Percentiles rank a stretch among this genome's conserved stretches.
Conservation (phyloP, 129 eudicot species). For the Flaveria robusta region DNA sequence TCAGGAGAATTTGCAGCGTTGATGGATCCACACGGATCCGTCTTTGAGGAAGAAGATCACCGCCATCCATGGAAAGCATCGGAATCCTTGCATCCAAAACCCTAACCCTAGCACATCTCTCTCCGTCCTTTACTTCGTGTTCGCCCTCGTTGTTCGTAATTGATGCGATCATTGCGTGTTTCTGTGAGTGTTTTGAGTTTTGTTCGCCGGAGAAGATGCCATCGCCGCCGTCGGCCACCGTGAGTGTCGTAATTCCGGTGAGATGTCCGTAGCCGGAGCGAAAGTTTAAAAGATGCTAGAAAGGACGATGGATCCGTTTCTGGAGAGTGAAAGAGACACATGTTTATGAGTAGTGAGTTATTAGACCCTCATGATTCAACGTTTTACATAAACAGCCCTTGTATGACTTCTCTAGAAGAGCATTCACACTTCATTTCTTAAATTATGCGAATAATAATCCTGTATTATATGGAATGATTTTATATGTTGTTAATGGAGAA, state of each 20-base stretch:
- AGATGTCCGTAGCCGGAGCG: background rate
- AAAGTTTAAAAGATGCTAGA: background rate
- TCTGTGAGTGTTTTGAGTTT: constrained; percentile 21
- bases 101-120: constrained; percentile 70
- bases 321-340: background rate
- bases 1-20: constrained; percentile 76
- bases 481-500: no score
- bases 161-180: constrained; percentile 16
- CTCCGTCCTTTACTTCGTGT: constrained; percentile 5
- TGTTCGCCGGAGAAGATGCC: constrained; percentile 19
- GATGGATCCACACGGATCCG: constrained; percentile 69
- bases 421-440: no score
- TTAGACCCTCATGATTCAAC: background rate
- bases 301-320: background rate
- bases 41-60: constrained; percentile 82
- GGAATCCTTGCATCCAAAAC: constrained; percentile 79
- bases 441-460: no score
- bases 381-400: background rate
- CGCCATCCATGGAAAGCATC: constrained; percentile 90
- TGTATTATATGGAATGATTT: no score
- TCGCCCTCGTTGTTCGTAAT: background rate
- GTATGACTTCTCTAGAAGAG: no score
- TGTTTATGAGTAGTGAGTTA: background rate
- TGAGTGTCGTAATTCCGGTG: background rate
- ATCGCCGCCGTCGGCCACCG: constrained; percentile 11